Evolutionary conservation across 345 rosid genomes (phyloP), one percentile per base, ranked within the genome.

Genomic region (Trapa incisa): DNA sequence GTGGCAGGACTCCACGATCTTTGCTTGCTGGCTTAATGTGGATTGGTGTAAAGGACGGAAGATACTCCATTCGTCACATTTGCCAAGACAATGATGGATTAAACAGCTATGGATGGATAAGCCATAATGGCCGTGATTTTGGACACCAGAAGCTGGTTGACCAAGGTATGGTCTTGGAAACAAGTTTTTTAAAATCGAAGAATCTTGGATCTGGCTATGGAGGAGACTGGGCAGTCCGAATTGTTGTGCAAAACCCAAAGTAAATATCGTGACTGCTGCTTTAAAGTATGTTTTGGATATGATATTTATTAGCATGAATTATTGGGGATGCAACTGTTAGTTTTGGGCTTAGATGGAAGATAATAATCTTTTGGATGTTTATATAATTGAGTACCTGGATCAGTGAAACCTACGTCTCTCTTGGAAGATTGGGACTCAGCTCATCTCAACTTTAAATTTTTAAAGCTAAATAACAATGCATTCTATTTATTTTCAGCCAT

Each of bases 11-110:
- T 47, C 97, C 97, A 32, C 75, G 72, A 61, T 86, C 96, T 52
- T 80, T 93, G 65, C 75, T 90, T 61, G 92, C 87, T 76, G 98
- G 98, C 37, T 79, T 93, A 79, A 93, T 90, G 97, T 93, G 97
- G 98, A 70, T 90, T 68, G 91, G 86, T 66, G 58, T 74, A 0
- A 88, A 90, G 78, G 97, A 88, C 68, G 92, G 86, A 39, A 83
- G 77, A 75, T 85, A 80, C 71, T 60, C 52, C 47, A 74, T 90
- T 74, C 87, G 97, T 7, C 98, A 93, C 69, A 80, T 88, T 8
- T 93, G 98, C 79, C 88, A 93, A 74, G 88, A 90, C 69, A 76
- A 83, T 63, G 83, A 87, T 70, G 87, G 75, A 66, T 79, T 93
- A 16, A 77, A 79, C 75, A 84, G 74, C 4, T 93, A 90, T 72